These are phyloP conservation scores for Dipteronia dyeriana DNA, from an alignment of 345 rosid genomes.

Conservation along the genomic window DNA sequence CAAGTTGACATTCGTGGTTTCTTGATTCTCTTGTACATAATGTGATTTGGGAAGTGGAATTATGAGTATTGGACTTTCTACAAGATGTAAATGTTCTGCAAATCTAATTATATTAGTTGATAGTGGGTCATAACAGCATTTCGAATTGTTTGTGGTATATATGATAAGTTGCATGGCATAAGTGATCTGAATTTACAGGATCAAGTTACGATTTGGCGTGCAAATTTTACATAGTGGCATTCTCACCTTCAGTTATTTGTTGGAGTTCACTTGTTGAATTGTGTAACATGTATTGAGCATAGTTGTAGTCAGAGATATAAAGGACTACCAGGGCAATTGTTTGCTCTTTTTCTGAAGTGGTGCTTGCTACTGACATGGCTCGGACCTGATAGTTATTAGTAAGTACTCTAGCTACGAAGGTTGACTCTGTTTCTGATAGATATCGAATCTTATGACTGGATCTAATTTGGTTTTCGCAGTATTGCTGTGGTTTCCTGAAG, in stretches of 20 bases:
- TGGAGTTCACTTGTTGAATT: background rate
- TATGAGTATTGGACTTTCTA: background rate
- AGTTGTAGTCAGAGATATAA: background rate
- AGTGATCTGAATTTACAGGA: background rate
- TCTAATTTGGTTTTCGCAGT: background rate
- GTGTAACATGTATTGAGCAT: background rate
- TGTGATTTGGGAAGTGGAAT: background rate
- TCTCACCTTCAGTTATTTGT: background rate
- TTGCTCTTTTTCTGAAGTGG: background rate
- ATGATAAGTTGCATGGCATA: background rate
- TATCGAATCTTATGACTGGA: background rate
- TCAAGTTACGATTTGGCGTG: background rate
- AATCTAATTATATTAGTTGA: background rate
- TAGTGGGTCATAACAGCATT: background rate
- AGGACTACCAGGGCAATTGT: background rate
- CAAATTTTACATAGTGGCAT: background rate
- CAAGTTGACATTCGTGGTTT: background rate
- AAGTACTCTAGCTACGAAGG: background rate
- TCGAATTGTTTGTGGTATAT: background rate
- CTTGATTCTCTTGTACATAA: background rate
- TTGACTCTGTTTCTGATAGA: background rate
- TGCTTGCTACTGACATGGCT: background rate
- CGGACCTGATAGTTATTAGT: background rate
- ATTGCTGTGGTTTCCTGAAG: background rate
- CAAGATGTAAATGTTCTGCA: background rate